These are phyloP conservation scores for Sporothrix pallida DNA, from an alignment of 2,329 filamentous ascomycete genomes.

Conservation along the genomic window DNA sequence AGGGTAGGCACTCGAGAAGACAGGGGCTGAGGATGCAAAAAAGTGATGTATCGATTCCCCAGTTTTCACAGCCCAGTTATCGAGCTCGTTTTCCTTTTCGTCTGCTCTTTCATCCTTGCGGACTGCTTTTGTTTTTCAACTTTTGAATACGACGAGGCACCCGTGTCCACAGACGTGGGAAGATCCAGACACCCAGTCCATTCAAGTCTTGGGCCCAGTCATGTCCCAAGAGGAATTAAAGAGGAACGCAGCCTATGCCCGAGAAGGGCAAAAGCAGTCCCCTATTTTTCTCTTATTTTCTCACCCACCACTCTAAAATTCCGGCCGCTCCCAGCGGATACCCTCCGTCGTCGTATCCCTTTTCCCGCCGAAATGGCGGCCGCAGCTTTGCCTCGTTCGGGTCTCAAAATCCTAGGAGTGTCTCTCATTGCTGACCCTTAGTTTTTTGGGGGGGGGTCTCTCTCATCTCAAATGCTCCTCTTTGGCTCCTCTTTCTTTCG, in stretches of 20 bases:
- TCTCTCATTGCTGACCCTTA: neutral
- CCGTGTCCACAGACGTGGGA: constrained; percentile 11
- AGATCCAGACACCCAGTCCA: too few species aligned
- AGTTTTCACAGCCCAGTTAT: neutral
- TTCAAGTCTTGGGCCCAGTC: too few species aligned
- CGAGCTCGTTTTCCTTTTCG: neutral
- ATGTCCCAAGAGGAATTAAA: too few species aligned
- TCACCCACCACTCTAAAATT: neutral
- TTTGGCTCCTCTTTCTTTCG: neutral
- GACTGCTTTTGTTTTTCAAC: neutral
- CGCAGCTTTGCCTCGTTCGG: constrained; percentile 21
- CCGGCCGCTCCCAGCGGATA: neutral
- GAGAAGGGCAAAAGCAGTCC: neutral
- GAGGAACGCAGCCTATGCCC: neutral
- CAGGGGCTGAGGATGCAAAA: neutral
- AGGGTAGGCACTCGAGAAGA: neutral
- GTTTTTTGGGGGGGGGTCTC: neutral
- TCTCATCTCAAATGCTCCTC: neutral
- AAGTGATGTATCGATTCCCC: neutral
- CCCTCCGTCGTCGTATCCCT: constrained; percentile 1
- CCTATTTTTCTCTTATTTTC: neutral
- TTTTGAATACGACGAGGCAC: constrained; percentile 4
- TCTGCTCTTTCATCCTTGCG: neutral
- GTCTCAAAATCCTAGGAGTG: neutral
- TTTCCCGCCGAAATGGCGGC: constrained; percentile 7